phyloP scores from a whole-genome alignment of 768 basidiomycete species.

The Podaxis sp. region DNA sequence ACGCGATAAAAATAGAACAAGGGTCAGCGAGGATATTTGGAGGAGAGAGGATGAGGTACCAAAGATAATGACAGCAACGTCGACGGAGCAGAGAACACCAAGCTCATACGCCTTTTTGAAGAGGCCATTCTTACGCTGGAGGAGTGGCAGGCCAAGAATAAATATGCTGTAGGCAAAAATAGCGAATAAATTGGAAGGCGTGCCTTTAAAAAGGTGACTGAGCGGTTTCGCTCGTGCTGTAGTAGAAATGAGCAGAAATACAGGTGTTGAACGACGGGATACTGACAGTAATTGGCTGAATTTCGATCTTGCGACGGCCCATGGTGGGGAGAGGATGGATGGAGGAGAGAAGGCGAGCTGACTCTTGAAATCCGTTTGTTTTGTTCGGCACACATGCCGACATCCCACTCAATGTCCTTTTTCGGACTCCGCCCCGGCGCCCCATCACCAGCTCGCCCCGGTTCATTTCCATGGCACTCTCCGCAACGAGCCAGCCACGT shows the following conservation, averaged over 20 bases:
- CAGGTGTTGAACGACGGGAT: conserved; percentile 17
- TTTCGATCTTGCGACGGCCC: conserved; percentile 81
- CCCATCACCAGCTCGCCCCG: conserved; percentile 14
- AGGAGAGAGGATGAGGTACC: conserved; percentile 29
- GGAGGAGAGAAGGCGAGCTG: conserved; percentile 15
- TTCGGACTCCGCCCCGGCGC: conserved; percentile 16
- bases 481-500: conserved; percentile 14
- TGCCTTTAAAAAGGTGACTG: conserved; percentile 90
- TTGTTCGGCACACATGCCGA: conserved; percentile 16
- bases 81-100: conserved; percentile 86
- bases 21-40: conserved; percentile 18
- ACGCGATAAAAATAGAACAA: conserved; percentile 44
- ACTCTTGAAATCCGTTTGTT: conserved; percentile 18
- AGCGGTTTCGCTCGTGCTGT: conserved; percentile 90
- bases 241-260: conserved; percentile 31
- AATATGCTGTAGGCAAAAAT: conserved; percentile 54
- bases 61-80: conserved; percentile 87
- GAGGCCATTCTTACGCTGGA: conserved; percentile 82
- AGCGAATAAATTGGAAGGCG: conserved; percentile 46
- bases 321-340: conserved; percentile 35
- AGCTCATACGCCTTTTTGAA: conserved; percentile 93
- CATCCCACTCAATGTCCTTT: conserved; percentile 14
- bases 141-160: conserved; percentile 39
- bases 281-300: conserved; percentile 75
- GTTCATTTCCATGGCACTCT: conserved; percentile 13